Evolutionary conservation across 345 rosid genomes (phyloP), one percentile per base, ranked within the genome.

Genomic region (Moricandia arvensis): DNA sequence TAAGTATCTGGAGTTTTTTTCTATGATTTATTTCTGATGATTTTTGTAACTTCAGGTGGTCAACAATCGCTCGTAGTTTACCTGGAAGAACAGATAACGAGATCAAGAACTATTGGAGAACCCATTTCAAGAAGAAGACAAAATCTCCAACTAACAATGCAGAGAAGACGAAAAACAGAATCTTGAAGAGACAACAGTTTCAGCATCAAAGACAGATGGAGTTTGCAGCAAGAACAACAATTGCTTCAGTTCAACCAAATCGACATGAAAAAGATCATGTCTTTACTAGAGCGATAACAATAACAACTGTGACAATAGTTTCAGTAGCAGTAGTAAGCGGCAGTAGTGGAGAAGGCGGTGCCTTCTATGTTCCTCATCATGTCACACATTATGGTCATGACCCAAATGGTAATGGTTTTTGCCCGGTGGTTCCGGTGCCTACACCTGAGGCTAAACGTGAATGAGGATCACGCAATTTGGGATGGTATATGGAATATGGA

Each of bases 1-100:
- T 66, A 45, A 6, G 1, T 15, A 15, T 4, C 27, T 30, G 3
- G 30, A 34, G 13, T 38, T 74, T 30, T 58, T 4, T 60, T 6
- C 12, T 17, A 17, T 45, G 13, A 31, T 68, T 38, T 69, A 6
- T 53, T 30, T 60, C 41, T 45, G 29, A 65, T 13, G 29, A 8
- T 21, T 57, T 29, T 65, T 65, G n/a, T 38, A 8, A 60, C 45
- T 68, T 53, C 75, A 91, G 97, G 81, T 91, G 97, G 97, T 89
- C 97, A 6, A 89, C 96, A 18, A 89, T 91, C 57, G 96, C 96
- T 8, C 80, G 96, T 68, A 89, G 93, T 78, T 82, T 91, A 84
- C 97, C 97, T 0, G 95, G 97, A 67, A 83, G 61, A 57, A 57
- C 61, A 57, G 61, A 57, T 31, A 57, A 57, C 16, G 61, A 57